These are phyloP conservation scores for Rhizophagus prolifer DNA, from an alignment of 192 early-diverging fungal genomes.

Conservation along the genomic window DNA sequence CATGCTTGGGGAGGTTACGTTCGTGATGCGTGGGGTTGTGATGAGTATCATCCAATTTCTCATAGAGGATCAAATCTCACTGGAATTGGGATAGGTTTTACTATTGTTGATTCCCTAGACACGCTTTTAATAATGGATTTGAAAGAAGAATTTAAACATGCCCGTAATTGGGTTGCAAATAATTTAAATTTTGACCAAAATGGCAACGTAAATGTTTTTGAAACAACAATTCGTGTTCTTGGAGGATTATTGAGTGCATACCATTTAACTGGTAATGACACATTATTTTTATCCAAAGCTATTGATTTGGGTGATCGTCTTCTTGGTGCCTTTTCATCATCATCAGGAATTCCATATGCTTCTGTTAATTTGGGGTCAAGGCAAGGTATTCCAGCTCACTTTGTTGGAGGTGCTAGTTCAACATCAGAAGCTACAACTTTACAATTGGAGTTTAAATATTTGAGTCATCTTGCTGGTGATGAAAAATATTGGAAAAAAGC, in stretches of 20 bases:
- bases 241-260: slow-evolving; percentile 84
- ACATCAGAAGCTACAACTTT: slow-evolving; percentile 82
- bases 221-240: slow-evolving; percentile 84
- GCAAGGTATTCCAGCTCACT: slow-evolving; percentile 53
- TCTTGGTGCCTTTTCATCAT: slow-evolving; percentile 65
- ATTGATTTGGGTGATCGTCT: slow-evolving; percentile 74
- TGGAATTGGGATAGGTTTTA: slow-evolving; percentile 63
- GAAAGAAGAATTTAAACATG: slow-evolving; percentile 69
- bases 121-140: slow-evolving; percentile 80
- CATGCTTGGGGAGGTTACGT: slow-evolving; percentile 81
- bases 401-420: slow-evolving; percentile 47
- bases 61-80: slow-evolving; percentile 66
- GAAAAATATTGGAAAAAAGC: slow-evolving; percentile 71
- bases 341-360: slow-evolving; percentile 66
- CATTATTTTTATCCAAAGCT: slow-evolving; percentile 67
- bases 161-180: slow-evolving; percentile 59
- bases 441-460: slow-evolving; percentile 86
- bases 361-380: slow-evolving; percentile 52
- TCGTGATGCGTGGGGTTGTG: slow-evolving; percentile 78
- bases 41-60: slow-evolving; percentile 80
- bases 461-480: slow-evolving; percentile 73
- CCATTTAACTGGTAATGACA: slow-evolving; percentile 68
- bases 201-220: slow-evolving; percentile 75
- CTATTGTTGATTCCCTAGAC: slow-evolving; percentile 83
- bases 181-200: slow-evolving; percentile 66